phyloP scores from a whole-genome alignment of 768 basidiomycete genomes.

The Mycena sanguinolenta region DNA sequence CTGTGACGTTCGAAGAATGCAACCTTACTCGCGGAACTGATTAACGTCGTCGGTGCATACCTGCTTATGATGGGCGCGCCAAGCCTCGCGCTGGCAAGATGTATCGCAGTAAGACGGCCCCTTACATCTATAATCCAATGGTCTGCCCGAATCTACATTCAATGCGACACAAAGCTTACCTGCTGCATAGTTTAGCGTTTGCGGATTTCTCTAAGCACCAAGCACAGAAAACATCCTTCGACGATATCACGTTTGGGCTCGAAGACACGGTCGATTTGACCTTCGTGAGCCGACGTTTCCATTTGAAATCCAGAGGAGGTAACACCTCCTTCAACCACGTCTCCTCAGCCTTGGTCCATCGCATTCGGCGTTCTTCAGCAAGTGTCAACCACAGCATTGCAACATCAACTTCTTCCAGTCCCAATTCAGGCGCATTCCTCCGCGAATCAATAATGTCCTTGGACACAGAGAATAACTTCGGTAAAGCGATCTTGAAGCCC shows the following conservation, averaged over 20 bases:
- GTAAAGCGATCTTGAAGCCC: slow-evolving; percentile 1
- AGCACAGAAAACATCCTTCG: slow-evolving; percentile 13
- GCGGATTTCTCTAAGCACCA: slow-evolving; percentile 17
- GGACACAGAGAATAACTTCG: slow-evolving; percentile 8
- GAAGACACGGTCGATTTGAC: slow-evolving; percentile 16
- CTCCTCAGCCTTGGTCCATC: slow-evolving; percentile 17
- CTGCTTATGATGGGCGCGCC: slow-evolving; percentile 21
- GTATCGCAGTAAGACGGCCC: slow-evolving; percentile 16
- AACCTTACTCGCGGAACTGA: slow-evolving; percentile 17
- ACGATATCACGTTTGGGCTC: neutral
- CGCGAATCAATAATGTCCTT: slow-evolving; percentile 1
- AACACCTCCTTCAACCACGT: slow-evolving; percentile 17
- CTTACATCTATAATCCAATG: slow-evolving; percentile 11
- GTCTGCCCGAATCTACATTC: neutral
- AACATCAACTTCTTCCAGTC: slow-evolving; percentile 1
- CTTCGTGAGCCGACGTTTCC: slow-evolving; percentile 1
- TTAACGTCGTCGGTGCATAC: slow-evolving; percentile 28
- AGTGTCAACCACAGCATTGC: slow-evolving; percentile 2
- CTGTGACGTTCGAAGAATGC: too few relatives aligned
- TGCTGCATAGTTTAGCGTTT: slow-evolving; percentile 18
- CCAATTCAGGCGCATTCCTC: neutral
- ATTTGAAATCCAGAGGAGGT: neutral
- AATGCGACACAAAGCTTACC: neutral
- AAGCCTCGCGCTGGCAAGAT: slow-evolving; percentile 13
- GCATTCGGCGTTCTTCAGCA: slow-evolving; percentile 15